Conservation (phyloP, 352 stramenopile species). For the Thraustotheca clavata region DNA sequence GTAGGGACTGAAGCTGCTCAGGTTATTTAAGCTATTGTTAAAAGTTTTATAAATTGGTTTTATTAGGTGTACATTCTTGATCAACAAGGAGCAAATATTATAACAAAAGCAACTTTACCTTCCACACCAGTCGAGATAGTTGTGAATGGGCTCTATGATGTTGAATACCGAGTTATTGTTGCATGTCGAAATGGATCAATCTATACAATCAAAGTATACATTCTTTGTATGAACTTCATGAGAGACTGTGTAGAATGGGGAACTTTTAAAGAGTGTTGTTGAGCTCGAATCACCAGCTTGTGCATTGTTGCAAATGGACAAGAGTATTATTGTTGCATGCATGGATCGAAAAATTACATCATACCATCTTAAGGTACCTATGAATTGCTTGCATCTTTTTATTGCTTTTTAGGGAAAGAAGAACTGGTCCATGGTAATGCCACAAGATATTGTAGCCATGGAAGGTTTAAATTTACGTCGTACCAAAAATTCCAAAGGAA, state of each 20-base stretch:
- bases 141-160: conserved; percentile 55
- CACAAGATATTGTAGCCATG: conserved; percentile 75
- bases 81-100: conserved; percentile 57
- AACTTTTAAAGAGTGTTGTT: conserved; percentile 78
- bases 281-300: conserved; percentile 75
- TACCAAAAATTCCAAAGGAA: conserved; percentile 64
- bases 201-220: conserved; percentile 71
- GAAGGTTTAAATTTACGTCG: conserved; percentile 59
- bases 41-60: background rate
- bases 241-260: conserved; percentile 48
- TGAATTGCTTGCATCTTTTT: no score
- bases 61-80: conserved; percentile 56
- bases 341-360: conserved; percentile 83
- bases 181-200: conserved; percentile 79
- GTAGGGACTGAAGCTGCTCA: conserved; percentile 78
- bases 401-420: conserved; percentile 60
- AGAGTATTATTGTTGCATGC: conserved; percentile 80
- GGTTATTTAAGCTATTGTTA: conserved; percentile 7
- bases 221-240: background rate
- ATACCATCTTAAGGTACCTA: conserved; percentile 79
- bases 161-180: conserved; percentile 81
- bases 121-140: conserved; percentile 71
- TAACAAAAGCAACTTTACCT: conserved; percentile 59
- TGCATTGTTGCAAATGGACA: conserved; percentile 67
- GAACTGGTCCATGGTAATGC: conserved; percentile 83